A percentile compares a stretch with the other conserved stretches of the same genome.
These are phyloP conservation scores for Drechslerella stenobrocha DNA, from an alignment of 2,329 filamentous ascomycete species.

Conservation along the genomic window DNA sequence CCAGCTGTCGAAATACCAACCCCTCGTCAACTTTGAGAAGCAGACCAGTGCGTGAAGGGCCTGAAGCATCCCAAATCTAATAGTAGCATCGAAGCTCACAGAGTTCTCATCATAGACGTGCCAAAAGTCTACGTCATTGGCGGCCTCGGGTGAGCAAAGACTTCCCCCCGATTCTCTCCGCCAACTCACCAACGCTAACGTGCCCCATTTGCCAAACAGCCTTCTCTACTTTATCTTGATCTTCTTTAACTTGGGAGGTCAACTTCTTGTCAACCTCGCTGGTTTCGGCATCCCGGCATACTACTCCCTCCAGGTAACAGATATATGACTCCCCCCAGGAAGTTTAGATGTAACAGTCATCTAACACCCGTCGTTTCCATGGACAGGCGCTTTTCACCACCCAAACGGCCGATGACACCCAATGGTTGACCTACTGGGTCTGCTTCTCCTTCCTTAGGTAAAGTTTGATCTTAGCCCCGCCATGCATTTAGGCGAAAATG, in stretches of 20 bases:
- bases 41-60: slow-evolving; percentile 61
- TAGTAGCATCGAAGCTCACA: slow-evolving; percentile 14
- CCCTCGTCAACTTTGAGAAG: slow-evolving; percentile 83
- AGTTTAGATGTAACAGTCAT: slow-evolving; percentile 2
- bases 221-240: slow-evolving; percentile 87
- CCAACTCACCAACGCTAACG: slow-evolving; percentile 23
- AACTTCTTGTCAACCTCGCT: slow-evolving; percentile 83
- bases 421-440: slow-evolving; percentile 79
- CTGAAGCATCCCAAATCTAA: neutral
- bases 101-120: slow-evolving; percentile 58
- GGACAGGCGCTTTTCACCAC: slow-evolving; percentile 69
- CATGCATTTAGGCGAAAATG: slow-evolving; percentile 37
- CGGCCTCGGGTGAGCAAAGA: slow-evolving; percentile 61
- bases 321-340: neutral
- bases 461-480: neutral
- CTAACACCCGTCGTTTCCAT: slow-evolving; percentile 1
- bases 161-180: slow-evolving; percentile 9
- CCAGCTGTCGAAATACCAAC: slow-evolving; percentile 82
- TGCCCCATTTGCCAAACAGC: slow-evolving; percentile 16
- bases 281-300: slow-evolving; percentile 82
- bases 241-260: slow-evolving; percentile 87
- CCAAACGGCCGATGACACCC: slow-evolving; percentile 75
- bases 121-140: slow-evolving; percentile 84
- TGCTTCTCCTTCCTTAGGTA: slow-evolving; percentile 71
- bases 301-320: slow-evolving; percentile 67